Base-by-base conservation (phyloP, 768 basidiomycete species). In the Lactarius pseudohatsudake region DNA sequence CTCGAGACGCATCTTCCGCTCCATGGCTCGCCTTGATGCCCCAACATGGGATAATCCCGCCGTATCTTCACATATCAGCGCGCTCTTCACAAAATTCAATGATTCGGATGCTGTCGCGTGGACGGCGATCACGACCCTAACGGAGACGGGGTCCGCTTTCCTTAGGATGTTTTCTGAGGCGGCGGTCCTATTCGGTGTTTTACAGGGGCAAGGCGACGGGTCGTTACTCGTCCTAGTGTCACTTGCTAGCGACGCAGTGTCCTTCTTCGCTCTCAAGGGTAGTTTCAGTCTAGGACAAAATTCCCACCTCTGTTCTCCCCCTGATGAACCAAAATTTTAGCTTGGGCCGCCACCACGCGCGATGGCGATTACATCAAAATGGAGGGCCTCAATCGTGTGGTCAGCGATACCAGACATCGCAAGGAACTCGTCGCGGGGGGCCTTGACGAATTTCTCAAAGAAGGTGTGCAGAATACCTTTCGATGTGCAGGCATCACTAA, bases 381-480 rank as follows among this genome's bases (percentile, higher is more conserved):
- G 75, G 81, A 88, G 72, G 91, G 91, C n/a, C 76, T 90, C 69
- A 86, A 89, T 61, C 79, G 79, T 61, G 73, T 85, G 11, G 84
- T 89, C 6, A 78, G 76, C 69, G 75, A 83, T 50, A 72, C 79
- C 18, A 66, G 72, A 26, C 88, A 92, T 72, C 83, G 90, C 22
- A 87, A 92, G 70, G 91, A 93, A 74, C 77, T 92, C 43, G 86
- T 91, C 9, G 88, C 90, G 1, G 84, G 86, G 11, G 84, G 85
- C 54, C 78, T 92, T 61, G 50, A 22, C 50, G 22, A 50, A 22
- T 50, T 13, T 26, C 22, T 50, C 22, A 50, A 5, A 15, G 50
- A 4, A 50, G 50, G 50, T 50, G 13, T 50, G 77, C 79, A 67
- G 79, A 78, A 36, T 84, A 84, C 70, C 74, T 90, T 15, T 28